These are phyloP conservation scores for Pholiota molesta DNA, from an alignment of 768 basidiomycete species.

Conservation along the genomic window DNA sequence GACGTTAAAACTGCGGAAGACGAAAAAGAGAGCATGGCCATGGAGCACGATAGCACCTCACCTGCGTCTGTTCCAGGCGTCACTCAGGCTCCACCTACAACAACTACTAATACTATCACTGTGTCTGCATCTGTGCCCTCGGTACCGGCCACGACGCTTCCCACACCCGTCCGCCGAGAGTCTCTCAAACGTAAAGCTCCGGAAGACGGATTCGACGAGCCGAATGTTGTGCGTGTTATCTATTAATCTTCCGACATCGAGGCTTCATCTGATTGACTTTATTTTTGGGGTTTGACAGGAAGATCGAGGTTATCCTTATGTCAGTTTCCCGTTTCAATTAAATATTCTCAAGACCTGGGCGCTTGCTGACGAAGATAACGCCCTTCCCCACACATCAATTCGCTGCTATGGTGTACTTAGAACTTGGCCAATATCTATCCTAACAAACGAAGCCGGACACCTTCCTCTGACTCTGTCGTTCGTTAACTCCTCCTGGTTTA, in stretches of 20 bases:
- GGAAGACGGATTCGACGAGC: slow-evolving; percentile 38
- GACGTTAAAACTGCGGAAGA: background rate
- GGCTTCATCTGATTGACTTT: slow-evolving; percentile 12
- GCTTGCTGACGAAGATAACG: background rate
- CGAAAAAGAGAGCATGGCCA: background rate
- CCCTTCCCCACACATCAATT: background rate
- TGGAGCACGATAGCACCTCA: background rate
- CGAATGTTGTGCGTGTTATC: slow-evolving; percentile 23
- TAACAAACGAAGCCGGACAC: slow-evolving; percentile 38
- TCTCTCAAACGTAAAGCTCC: slow-evolving; percentile 37
- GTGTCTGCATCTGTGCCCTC: background rate
- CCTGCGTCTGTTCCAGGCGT: background rate
- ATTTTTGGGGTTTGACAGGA: slow-evolving; percentile 20
- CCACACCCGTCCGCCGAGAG: slow-evolving; percentile 17
- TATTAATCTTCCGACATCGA: slow-evolving; percentile 8
- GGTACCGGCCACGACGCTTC: background rate
- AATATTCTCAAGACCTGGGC: background rate
- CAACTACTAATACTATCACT: background rate
- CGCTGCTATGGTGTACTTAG: slow-evolving; percentile 25
- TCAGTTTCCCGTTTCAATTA: slow-evolving; percentile 23
- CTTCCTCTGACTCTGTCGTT: slow-evolving; percentile 28
- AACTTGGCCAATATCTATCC: slow-evolving; percentile 54
- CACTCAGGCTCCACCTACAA: background rate
- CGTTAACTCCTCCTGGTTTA: background rate
- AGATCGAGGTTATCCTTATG: slow-evolving; percentile 48